Conservation (phyloP, 139 green algal species). For the Chlamydomonas eustigma region DNA sequence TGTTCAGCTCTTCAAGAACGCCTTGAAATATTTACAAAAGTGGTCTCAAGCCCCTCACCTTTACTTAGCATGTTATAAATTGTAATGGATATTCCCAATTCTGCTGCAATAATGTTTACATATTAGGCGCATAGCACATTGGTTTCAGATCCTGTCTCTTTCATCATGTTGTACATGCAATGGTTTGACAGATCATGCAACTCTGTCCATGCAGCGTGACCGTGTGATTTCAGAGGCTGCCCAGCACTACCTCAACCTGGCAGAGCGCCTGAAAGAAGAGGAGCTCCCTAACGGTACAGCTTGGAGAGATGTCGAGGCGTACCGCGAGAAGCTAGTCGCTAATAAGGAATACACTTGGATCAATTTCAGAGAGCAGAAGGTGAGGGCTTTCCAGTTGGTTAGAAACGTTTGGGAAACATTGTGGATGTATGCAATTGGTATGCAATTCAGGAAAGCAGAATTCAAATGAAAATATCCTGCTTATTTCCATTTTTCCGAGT, state of each 20-base stretch:
- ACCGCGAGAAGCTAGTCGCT: slow-evolving; percentile 33
- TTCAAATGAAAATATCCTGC: neutral
- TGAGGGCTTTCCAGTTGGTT: neutral
- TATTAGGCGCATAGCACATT: too few species aligned
- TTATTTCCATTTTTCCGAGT: neutral
- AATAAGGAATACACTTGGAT: slow-evolving; percentile 45
- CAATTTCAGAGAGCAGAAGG: slow-evolving; percentile 47
- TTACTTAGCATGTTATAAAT: too few species aligned
- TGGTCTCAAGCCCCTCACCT: too few species aligned
- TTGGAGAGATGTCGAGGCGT: slow-evolving; percentile 45
- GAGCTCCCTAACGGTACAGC: slow-evolving; percentile 35
- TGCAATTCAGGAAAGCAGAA: neutral
- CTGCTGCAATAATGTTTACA: too few species aligned
- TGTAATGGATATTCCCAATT: too few species aligned
- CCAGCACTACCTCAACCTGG: slow-evolving; percentile 33
- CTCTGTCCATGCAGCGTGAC: slow-evolving; percentile 32
- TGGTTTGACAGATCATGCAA: too few species aligned
- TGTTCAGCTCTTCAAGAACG: too few species aligned
- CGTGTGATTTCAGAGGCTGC: slow-evolving; percentile 29
- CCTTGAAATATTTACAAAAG: too few species aligned
- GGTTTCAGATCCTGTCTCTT: too few species aligned
- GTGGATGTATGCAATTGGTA: neutral
- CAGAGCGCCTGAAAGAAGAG: slow-evolving; percentile 25
- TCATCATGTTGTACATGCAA: too few species aligned
- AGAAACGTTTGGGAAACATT: neutral